A percentile compares a stretch with the other conserved stretches of the same genome.
Evolutionary conservation across 1,284 basidiomycete species (phyloP).

Genomic region (Cryptococcus floricola): DNA sequence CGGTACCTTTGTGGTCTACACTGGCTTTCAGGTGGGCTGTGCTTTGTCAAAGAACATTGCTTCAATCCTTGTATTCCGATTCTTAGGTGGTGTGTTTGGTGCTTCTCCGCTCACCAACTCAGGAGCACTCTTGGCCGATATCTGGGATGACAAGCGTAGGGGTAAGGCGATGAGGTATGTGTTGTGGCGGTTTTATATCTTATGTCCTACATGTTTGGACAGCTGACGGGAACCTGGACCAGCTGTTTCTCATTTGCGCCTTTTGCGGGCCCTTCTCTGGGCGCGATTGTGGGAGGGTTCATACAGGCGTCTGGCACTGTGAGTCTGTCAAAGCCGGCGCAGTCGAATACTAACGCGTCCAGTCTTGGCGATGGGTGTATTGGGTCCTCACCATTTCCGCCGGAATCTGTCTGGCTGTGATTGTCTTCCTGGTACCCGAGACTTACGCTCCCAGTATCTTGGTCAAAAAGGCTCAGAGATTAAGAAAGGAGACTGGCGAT

Average conservation of each 20-base stretch:
- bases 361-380: slow-evolving; percentile 55
- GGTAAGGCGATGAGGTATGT: slow-evolving; percentile 59
- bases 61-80: slow-evolving; percentile 63
- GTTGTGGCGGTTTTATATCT: too few relatives aligned
- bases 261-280: slow-evolving; percentile 60
- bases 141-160: slow-evolving; percentile 65
- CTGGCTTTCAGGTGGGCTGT: slow-evolving; percentile 57
- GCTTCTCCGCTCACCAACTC: slow-evolving; percentile 52
- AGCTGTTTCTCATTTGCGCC: slow-evolving; percentile 62
- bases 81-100: slow-evolving; percentile 62
- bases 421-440: slow-evolving; percentile 70
- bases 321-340: slow-evolving; percentile 3
- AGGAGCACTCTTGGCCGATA: slow-evolving; percentile 55
- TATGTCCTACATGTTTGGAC: too few relatives aligned
- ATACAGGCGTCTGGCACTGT: slow-evolving; percentile 52
- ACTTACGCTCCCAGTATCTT: slow-evolving; percentile 61
- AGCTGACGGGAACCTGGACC: too few relatives aligned
- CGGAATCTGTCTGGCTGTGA: slow-evolving; percentile 40
- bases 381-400: slow-evolving; percentile 68
- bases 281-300: slow-evolving; percentile 63
- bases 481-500: slow-evolving; percentile 63
- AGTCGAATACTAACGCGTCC: neutral
- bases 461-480: slow-evolving; percentile 51
- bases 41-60: slow-evolving; percentile 62
- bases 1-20: slow-evolving; percentile 62